phyloP scores from a whole-genome alignment of 1,284 basidiomycete species.

The Violaceomyces palustris region DNA sequence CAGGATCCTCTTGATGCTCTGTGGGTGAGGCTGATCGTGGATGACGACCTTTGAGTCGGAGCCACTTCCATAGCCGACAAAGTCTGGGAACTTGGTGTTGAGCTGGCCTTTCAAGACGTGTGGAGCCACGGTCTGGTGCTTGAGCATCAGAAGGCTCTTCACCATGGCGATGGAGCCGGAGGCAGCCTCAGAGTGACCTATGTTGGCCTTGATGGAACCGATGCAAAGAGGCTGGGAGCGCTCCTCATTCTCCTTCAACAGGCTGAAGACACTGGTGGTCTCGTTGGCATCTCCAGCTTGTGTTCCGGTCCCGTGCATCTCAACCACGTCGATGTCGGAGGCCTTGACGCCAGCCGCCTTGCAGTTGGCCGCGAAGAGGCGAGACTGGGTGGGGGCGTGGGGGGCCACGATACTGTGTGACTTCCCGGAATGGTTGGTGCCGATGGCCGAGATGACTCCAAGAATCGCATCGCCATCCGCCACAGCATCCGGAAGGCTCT shows the following conservation, averaged over 20 bases:
- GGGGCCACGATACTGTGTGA: conserved; percentile 33
- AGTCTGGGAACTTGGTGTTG: conserved; percentile 18
- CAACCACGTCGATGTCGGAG: conserved; percentile 13
- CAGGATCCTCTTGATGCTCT: no score
- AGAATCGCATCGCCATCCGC: conserved; percentile 25
- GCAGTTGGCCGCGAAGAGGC: conserved; percentile 19
- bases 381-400: conserved; percentile 23
- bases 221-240: conserved; percentile 11
- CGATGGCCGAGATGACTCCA: conserved; percentile 21
- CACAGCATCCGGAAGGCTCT: conserved; percentile 23
- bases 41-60: no score
- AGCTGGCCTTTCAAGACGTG: conserved; percentile 30
- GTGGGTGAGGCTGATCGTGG: no score
- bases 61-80: no score
- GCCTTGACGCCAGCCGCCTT: conserved; percentile 14
- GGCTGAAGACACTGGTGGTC: conserved; percentile 31
- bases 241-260: conserved; percentile 1
- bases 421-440: conserved; percentile 32
- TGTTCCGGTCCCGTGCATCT: conserved; percentile 36
- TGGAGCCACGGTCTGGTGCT: conserved; percentile 5
- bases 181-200: conserved; percentile 29
- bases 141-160: conserved; percentile 12
- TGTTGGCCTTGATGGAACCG: conserved; percentile 28
- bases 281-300: conserved; percentile 32
- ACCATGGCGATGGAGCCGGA: conserved; percentile 27